Base-by-base conservation (phyloP, 306 rosid species). In the Pterocarpus macrocarpus region DNA sequence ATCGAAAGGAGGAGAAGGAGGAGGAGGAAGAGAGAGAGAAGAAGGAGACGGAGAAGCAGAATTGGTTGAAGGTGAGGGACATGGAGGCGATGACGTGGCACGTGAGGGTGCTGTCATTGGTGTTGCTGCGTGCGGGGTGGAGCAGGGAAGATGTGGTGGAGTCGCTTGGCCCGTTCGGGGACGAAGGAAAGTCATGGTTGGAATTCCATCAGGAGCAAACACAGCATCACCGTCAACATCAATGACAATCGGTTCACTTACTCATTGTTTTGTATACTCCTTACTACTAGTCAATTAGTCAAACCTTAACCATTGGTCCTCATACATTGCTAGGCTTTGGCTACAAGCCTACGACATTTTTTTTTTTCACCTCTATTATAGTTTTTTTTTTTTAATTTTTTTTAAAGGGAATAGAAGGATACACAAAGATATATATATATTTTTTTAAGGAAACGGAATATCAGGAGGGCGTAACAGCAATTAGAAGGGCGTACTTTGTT, bases 51-150 rank as follows among this genome's bases (percentile, higher is more conserved):
- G 67, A 43, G 10, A 72, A 66, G 12, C 12, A 34, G 4, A 3
- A 45, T 10, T 74, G 7, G 75, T 0, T 7, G 7, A 30, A 28
- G 0, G 77, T 58, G 35, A 64, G 13, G 4, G 81, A 81, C 8
- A 73, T 36, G 75, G 86, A 81, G 63, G 67, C 39, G 4, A 15
- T 86, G 75, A 56, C 3, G 67, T 71, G 81, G 90, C 92, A 87
- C 78, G 86, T 89, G 86, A 70, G 85, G 70, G 33, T 67, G 5
- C 38, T 85, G 34, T 83, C 92, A 0, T 0, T 59, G 88, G 72
- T 61, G 56, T 89, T 95, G 76, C 55, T 93, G 81, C 87, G 94
- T 81, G 98, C 89, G 88, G 99, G 99, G 4, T 95, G 99, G 99
- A 85, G 84, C 63, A 93, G 78, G 75, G 92, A 93, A 44, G 99